Conservation (phyloP, 2,329 filamentous ascomycete species). For the Rhynchosporium graminicola region DNA sequence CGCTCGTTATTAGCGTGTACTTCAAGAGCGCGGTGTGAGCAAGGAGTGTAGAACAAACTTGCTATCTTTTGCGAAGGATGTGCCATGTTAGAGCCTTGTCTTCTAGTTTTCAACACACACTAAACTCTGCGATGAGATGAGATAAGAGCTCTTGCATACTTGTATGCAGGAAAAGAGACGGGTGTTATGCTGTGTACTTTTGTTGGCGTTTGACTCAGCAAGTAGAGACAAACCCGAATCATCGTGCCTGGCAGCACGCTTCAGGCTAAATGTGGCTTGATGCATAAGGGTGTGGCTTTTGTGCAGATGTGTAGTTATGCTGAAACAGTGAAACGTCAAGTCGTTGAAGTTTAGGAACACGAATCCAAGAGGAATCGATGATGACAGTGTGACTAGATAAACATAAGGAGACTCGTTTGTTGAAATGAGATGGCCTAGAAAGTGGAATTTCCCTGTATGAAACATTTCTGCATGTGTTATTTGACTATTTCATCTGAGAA, state of each 20-base stretch:
- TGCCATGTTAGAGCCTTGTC: conserved; percentile 4
- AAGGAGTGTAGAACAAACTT: conserved; percentile 1
- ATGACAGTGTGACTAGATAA: too few relatives aligned
- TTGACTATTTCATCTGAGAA: too few relatives aligned
- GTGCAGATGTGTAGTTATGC: neutral
- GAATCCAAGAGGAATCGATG: neutral
- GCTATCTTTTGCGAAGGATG: conserved; percentile 1
- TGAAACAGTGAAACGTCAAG: conserved; percentile 8
- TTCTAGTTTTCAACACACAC: neutral
- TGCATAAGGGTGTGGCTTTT: neutral
- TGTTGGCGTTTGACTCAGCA: too few relatives aligned
- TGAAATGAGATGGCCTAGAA: too few relatives aligned
- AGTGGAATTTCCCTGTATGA: too few relatives aligned
- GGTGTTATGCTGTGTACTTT: neutral
- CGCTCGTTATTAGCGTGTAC: too few relatives aligned
- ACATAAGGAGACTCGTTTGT: too few relatives aligned
- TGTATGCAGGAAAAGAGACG: neutral
- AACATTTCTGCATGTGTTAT: too few relatives aligned
- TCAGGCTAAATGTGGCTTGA: conserved; percentile 10
- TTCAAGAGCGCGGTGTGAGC: neutral
- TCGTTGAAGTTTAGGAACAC: neutral
- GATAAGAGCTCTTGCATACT: neutral
- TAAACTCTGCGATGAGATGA: neutral
- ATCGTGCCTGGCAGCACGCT: neutral
- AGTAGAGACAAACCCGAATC: too few relatives aligned